These are phyloP conservation scores for Hagleromyces aurorensis DNA, from an alignment of 805 yeast species.

Conservation along the genomic window DNA sequence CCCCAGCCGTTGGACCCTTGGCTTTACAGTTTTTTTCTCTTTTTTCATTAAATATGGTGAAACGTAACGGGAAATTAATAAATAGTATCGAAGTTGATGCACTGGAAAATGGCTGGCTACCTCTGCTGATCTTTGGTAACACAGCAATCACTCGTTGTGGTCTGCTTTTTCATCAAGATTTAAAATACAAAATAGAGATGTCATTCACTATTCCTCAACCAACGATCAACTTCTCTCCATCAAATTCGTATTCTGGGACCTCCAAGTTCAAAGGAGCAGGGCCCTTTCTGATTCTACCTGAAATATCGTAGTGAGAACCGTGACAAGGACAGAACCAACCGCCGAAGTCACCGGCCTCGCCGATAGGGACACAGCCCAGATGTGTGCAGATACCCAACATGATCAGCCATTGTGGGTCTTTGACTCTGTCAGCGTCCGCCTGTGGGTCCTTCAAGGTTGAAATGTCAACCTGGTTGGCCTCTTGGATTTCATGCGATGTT, in stretches of 20 bases:
- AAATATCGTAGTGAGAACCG: constrained; percentile 99
- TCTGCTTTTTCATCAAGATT: too few relatives aligned
- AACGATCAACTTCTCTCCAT: constrained; percentile 73
- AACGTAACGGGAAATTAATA: too few relatives aligned
- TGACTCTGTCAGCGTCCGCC: constrained; percentile 84
- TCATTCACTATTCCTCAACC: constrained; percentile 48
- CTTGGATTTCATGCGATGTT: constrained; percentile 85
- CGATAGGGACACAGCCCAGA: constrained; percentile 99
- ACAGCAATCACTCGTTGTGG: too few relatives aligned
- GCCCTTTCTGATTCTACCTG: constrained; percentile 99
- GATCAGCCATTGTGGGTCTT: constrained; percentile 96
- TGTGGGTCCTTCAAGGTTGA: constrained; percentile 87
- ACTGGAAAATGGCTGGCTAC: too few relatives aligned
- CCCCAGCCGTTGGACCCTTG: too few relatives aligned
- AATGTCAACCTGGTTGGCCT: constrained; percentile 82
- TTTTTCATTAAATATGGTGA: too few relatives aligned
- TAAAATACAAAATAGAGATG: too few relatives aligned
- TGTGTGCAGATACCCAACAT: constrained; percentile 99
- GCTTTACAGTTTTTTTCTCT: too few relatives aligned
- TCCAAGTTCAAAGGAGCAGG: constrained; percentile 99
- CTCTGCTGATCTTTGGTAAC: too few relatives aligned
- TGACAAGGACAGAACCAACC: constrained; percentile 99
- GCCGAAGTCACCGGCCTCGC: constrained; percentile 99
- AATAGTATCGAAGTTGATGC: too few relatives aligned
- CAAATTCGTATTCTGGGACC: constrained; percentile 85